Evolutionary conservation across 805 yeast genomes (phyloP), one percentile per base, ranked within the genome.

Genomic region (Nakazawaea laoshanensis): DNA sequence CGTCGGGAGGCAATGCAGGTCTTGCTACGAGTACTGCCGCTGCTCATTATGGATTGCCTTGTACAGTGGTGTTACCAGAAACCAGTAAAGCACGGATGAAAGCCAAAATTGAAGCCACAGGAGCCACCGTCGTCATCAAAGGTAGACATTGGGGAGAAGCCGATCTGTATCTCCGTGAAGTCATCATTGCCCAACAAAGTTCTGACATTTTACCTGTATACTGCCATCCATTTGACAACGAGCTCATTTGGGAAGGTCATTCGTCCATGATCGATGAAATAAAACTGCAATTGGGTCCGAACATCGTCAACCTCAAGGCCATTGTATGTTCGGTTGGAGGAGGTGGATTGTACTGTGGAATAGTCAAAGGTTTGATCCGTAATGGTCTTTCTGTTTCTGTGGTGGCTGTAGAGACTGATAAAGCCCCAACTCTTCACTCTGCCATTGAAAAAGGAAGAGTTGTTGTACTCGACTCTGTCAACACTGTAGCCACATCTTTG

Each of bases 31-130:
- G 75, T 0, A 60, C 59, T 29, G 60, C 72, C 21, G 61, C 72
- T 3, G 41, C 38, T 30, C 53, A 34, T 47, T 59, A 48, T 43
- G 51, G 36, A 36, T 65, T 49, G 2, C 43, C 47, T n/a, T 72
- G 79, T 43, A 74, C 80, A 0, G 83, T 79, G 2, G 81, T 73
- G 0, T 70, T 79, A 1, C 86, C 86, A 1, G 49, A 45, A 1
- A 49, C 60, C 3, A 63, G 83, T 8, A 65, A 66, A 34, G 45
- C 44, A 3, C 55, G 60, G 18, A 72, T 77, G 53, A 50, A 59
- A 5, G 56, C 57, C 8, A 63, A 66, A 40, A 63, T 78, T 26
- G 49, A 52, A 29, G 50, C 46, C 7, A 58, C 62, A 18, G 77
- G 77, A 7, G 79, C 85, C 1, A 47, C 56, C 2, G 74, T 74